Percentiles rank a stretch among this genome's conserved stretches.
Conservation (phyloP, 371 early-diverging fungal species). For the Saksenaea vasiformis region DNA sequence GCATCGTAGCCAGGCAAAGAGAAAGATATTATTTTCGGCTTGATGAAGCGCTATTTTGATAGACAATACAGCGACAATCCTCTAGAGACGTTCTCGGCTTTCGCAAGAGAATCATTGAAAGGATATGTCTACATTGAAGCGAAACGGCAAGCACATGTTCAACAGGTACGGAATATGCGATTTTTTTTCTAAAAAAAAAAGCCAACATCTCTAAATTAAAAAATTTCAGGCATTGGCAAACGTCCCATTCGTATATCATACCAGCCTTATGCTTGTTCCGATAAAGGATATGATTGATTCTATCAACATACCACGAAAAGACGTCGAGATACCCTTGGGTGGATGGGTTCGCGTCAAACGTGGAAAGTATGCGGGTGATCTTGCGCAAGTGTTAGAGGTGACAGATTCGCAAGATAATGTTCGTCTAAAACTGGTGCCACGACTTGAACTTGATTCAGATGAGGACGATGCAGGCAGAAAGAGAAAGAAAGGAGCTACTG, state of each 20-base stretch:
- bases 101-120: slow-evolving; percentile 86
- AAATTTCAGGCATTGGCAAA: slow-evolving; percentile 59
- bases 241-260: slow-evolving; percentile 74
- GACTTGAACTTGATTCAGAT: slow-evolving; percentile 64
- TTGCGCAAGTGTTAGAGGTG: slow-evolving; percentile 88
- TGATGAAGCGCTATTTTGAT: slow-evolving; percentile 83
- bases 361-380: slow-evolving; percentile 96
- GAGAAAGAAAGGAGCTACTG: slow-evolving; percentile 51
- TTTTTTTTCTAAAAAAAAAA: background rate
- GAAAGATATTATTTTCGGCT: slow-evolving; percentile 77
- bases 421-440: slow-evolving; percentile 88
- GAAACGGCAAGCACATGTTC: slow-evolving; percentile 81
- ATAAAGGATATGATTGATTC: slow-evolving; percentile 96
- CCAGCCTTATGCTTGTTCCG: slow-evolving; percentile 87
- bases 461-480: slow-evolving; percentile 44
- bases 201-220: background rate
- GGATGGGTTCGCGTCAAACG: slow-evolving; percentile 94
- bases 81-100: slow-evolving; percentile 77
- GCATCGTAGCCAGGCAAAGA: slow-evolving; percentile 79
- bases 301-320: slow-evolving; percentile 76
- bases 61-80: slow-evolving; percentile 62
- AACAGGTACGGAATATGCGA: slow-evolving; percentile 43
- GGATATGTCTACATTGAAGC: slow-evolving; percentile 99
- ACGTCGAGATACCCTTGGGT: slow-evolving; percentile 71
- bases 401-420: slow-evolving; percentile 79